Evolutionary conservation across 1,139 yeast species (phyloP).

Genomic region (Diutina scorzettiae): DNA sequence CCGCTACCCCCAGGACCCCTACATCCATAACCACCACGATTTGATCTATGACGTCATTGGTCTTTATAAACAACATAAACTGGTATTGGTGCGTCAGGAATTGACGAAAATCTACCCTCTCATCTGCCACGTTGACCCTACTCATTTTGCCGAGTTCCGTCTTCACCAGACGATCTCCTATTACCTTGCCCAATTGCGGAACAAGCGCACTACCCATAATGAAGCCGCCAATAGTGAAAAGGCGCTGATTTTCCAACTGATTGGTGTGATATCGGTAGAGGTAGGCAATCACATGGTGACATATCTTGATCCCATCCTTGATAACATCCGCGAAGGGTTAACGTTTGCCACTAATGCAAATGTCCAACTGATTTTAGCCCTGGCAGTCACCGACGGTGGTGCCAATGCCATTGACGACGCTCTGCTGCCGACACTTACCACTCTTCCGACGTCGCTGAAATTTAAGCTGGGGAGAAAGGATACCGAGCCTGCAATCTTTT

Average conservation of each 20-base stretch:
- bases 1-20: conserved; percentile 48
- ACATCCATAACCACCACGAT: conserved; percentile 42
- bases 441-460: conserved; percentile 31
- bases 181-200: conserved; percentile 67
- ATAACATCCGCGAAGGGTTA: conserved; percentile 73
- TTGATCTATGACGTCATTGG: conserved; percentile 69
- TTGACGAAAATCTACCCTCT: conserved; percentile 74
- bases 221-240: conserved; percentile 45
- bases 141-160: conserved; percentile 67
- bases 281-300: conserved; percentile 84
- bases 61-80: conserved; percentile 67
- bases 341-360: conserved; percentile 31
- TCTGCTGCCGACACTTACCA: conserved; percentile 15
- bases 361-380: conserved; percentile 31
- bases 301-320: conserved; percentile 76
- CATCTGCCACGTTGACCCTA: conserved; percentile 68
- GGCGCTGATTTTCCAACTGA: conserved; percentile 65
- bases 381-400: conserved; percentile 23
- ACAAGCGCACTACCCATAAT: conserved; percentile 37
- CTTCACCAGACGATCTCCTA: conserved; percentile 71
- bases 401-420: conserved; percentile 9
- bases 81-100: conserved; percentile 67
- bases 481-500: conserved; percentile 79
- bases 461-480: conserved; percentile 52
- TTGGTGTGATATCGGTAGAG: conserved; percentile 76